phyloP scores from a whole-genome alignment of 2,329 filamentous ascomycete species.

The Ascochyta viciae-villosae region DNA sequence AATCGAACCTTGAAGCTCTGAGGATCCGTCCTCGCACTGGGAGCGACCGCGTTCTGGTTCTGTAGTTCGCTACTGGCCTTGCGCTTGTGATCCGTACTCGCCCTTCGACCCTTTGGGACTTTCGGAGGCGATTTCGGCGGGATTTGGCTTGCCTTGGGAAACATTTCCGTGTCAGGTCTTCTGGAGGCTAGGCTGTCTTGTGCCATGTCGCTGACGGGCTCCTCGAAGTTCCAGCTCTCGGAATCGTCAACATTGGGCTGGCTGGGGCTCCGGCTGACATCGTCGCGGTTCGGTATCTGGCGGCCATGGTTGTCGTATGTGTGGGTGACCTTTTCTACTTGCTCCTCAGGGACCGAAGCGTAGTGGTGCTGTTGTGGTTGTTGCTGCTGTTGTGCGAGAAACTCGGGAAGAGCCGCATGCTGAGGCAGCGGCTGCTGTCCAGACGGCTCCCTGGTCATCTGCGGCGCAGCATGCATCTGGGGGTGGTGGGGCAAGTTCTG shows the following conservation, averaged over 20 bases:
- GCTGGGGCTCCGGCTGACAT: conserved; percentile 37
- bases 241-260: conserved; percentile 58
- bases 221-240: conserved; percentile 94
- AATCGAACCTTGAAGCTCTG: conserved; percentile 91
- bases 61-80: conserved; percentile 71
- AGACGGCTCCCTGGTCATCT: conserved; percentile 54
- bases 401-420: conserved; percentile 36
- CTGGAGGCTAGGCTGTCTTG: conserved; percentile 62
- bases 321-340: conserved; percentile 64
- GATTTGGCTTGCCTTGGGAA: conserved; percentile 80
- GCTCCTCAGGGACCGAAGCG: conserved; percentile 59
- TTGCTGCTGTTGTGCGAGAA: conserved; percentile 48
- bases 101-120: conserved; percentile 71
- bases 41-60: conserved; percentile 55
- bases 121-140: conserved; percentile 81
- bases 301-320: conserved; percentile 65
- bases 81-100: conserved; percentile 70
- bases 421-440: conserved; percentile 52
- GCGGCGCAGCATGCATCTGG: conserved; percentile 51
- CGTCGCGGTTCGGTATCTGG: conserved; percentile 56
- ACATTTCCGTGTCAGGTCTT: conserved; percentile 84
- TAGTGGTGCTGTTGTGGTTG: conserved; percentile 47
- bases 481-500: conserved; percentile 47
- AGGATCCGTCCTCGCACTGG: conserved; percentile 66
- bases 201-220: conserved; percentile 68